phyloP scores from a whole-genome alignment of 345 rosid genomes.

The Toxicodendron radicans region DNA sequence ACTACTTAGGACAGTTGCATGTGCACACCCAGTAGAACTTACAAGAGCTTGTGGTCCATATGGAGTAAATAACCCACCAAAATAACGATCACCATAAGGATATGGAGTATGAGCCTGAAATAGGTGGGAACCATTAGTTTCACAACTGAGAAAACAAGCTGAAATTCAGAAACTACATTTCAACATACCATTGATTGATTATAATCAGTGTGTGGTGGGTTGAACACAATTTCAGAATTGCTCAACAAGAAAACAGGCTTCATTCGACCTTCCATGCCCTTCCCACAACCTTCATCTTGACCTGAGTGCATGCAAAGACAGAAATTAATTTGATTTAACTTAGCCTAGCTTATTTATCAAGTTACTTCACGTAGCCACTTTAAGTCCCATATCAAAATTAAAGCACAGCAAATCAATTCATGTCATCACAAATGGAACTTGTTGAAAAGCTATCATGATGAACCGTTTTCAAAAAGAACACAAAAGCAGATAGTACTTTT shows the following conservation, averaged over 20 bases:
- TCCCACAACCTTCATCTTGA: conserved; percentile 37
- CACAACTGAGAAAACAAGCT: conserved; percentile 6
- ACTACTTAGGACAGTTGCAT: not conserved
- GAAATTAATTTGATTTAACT: not conserved
- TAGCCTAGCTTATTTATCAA: not conserved
- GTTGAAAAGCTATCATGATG: not conserved
- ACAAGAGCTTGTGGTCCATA: conserved; percentile 49
- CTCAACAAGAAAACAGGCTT: conserved; percentile 33
- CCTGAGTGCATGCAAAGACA: conserved; percentile 20
- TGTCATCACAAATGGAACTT: not conserved
- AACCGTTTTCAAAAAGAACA: not conserved
- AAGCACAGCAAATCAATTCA: not conserved
- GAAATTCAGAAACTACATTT: not conserved
- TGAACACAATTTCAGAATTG: conserved; percentile 27
- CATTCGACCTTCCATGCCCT: conserved; percentile 34
- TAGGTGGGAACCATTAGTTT: conserved; percentile 14
- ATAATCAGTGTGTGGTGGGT: conserved; percentile 27
- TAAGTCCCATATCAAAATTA: not conserved
- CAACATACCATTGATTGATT: conserved; percentile 32
- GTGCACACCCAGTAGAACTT: conserved; percentile 20
- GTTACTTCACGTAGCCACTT: not conserved
- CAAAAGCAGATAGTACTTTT: not conserved
- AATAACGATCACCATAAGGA: conserved; percentile 36
- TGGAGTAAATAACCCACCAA: conserved; percentile 35
- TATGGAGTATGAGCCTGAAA: conserved; percentile 33